Evolutionary conservation across 805 yeast species (phyloP), one percentile per base, ranked within the genome.

Genomic region (Pichia ethanolica): DNA sequence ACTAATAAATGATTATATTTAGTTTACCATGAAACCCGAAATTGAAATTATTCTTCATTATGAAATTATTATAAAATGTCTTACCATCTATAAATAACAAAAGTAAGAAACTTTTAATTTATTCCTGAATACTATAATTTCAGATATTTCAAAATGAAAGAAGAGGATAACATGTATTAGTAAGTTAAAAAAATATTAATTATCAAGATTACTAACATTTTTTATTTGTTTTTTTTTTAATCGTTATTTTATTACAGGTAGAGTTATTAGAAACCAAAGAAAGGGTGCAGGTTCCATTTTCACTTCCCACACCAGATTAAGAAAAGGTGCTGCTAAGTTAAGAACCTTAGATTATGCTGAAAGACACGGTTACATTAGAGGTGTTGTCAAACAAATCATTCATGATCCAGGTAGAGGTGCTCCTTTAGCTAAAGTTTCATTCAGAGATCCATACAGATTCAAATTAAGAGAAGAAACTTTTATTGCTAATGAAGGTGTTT

Each of bases 331-430:
- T 74, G 99, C 99, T 74, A 91, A 91, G 88, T 85, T 91, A 76
- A 89, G 99, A 86, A 86, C 96, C 73, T 85, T 91, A 75, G 98
- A 93, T 79, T 91, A 82, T 71, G 95, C 98, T 76, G 99, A 93
- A 82, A 91, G 96, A 75, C 97, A 91, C 77, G 99, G 99, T 73
- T 93, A 93, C 90, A 85, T 91, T 71, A 95, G 98, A 79, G 99
- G 99, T 80, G 82, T 93, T 64, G 99, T 91, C 68, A 91, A 90
- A 86, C 91, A 86, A 77, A 93, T 91, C 77, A 80, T 93, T 77
- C 99, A 91, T 81, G 99, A 91, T 73, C 93, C 99, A 71, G 99
- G 99, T 75, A 85, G 99, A 78, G 99, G 99, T 82, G 99, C 99
- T 76, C 99, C 99, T 73, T 84, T 91, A 73, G 99, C 97, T 68